A percentile compares a stretch with the other conserved stretches of the same genome.
These are phyloP conservation scores for Fraxinus baroniana DNA, from an alignment of 305 asterid genomes.

Conservation along the genomic window DNA sequence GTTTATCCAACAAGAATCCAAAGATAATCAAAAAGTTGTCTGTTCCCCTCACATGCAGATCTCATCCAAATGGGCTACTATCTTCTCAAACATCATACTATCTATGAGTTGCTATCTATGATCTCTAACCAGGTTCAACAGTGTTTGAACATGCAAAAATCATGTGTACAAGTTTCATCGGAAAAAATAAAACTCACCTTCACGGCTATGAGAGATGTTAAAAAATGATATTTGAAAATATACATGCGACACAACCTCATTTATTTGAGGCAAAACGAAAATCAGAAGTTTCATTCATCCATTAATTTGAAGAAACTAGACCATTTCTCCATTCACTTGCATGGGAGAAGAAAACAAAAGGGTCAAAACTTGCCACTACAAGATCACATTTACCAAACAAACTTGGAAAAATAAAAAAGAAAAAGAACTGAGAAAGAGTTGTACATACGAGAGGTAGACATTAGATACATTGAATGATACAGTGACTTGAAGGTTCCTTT, in stretches of 20 bases:
- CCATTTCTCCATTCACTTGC: slow-evolving; percentile 43
- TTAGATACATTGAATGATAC: slow-evolving; percentile 43
- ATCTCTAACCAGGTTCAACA: background rate
- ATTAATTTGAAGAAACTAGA: slow-evolving; percentile 39
- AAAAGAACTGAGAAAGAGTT: slow-evolving; percentile 10
- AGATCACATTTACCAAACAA: slow-evolving; percentile 34
- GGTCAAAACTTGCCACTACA: slow-evolving; percentile 51
- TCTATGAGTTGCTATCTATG: background rate
- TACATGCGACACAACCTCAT: background rate
- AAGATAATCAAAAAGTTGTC: slow-evolving; percentile 9
- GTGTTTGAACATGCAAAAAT: background rate
- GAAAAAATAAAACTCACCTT: no score
- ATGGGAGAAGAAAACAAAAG: slow-evolving; percentile 33
- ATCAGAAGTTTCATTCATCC: slow-evolving; percentile 17
- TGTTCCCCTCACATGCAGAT: slow-evolving; percentile 28
- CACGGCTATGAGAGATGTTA: no score
- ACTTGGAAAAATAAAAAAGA: slow-evolving; percentile 21
- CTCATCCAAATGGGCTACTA: slow-evolving; percentile 15
- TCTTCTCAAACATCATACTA: slow-evolving; percentile 13
- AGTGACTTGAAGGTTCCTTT: slow-evolving; percentile 18
- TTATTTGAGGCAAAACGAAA: background rate
- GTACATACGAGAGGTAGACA: slow-evolving; percentile 6
- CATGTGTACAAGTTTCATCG: background rate
- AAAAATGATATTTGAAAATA: no score
- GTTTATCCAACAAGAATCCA: slow-evolving; percentile 30